Percentiles rank a stretch among this genome's conserved stretches.
Conservation (phyloP, 768 basidiomycete genomes). For the Leccinum rimulosum region DNA sequence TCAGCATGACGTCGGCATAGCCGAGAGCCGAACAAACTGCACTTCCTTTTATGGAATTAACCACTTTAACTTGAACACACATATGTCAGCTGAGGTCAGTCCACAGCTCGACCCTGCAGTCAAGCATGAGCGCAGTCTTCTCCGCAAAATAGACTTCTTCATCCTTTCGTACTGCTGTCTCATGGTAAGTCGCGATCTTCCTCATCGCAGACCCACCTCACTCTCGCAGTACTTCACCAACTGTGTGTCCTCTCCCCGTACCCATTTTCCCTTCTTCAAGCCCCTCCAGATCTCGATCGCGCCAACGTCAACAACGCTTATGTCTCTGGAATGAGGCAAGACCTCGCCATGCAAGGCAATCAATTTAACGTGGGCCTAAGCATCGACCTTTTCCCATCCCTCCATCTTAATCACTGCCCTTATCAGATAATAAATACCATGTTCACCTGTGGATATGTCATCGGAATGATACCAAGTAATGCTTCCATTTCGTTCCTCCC, state of each 20-base stretch:
- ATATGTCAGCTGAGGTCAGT: not conserved
- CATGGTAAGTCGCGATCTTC: constrained; percentile 41
- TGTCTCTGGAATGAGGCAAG: constrained; percentile 78
- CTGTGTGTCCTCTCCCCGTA: constrained; percentile 37
- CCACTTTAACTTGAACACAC: not conserved
- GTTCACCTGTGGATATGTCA: constrained; percentile 73
- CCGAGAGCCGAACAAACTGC: not conserved
- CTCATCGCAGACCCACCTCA: not conserved
- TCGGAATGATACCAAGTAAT: constrained; percentile 70
- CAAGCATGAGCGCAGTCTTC: constrained; percentile 43
- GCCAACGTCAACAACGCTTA: constrained; percentile 73
- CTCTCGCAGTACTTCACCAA: constrained; percentile 60
- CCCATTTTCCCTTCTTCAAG: not conserved
- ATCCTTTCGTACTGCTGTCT: constrained; percentile 71
- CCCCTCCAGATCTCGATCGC: constrained; percentile 54
- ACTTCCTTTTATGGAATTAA: not conserved
- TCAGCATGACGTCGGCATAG: constrained; percentile 12
- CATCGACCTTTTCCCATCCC: not conserved
- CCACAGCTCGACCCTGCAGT: not conserved
- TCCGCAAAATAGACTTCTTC: constrained; percentile 65
- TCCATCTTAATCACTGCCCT: not conserved
- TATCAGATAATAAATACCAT: constrained; percentile 62
- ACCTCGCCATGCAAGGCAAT: constrained; percentile 60
- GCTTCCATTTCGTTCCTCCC: not conserved
- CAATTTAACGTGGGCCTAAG: constrained; percentile 57